A percentile compares a stretch with the other conserved stretches of the same genome.
These are phyloP conservation scores for Sphenostylis stenocarpa DNA, from an alignment of 306 rosid species.

Conservation along the genomic window DNA sequence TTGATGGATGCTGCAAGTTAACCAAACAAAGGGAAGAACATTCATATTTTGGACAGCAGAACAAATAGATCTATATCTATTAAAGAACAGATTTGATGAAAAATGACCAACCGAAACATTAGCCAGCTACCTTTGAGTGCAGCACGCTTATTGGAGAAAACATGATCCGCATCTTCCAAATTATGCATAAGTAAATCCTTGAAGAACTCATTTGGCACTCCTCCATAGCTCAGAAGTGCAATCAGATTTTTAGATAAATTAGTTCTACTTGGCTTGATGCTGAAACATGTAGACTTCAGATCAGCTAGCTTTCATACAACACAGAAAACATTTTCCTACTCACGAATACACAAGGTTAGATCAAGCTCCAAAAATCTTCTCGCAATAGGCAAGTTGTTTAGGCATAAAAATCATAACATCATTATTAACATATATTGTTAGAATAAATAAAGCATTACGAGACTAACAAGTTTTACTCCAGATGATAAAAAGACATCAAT, in stretches of 20 bases:
- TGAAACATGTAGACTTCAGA: conserved; percentile 42
- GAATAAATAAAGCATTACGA: conserved; percentile 7
- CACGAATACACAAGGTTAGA: neutral
- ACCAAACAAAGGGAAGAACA: neutral
- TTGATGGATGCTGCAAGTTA: conserved; percentile 50
- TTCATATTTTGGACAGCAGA: neutral
- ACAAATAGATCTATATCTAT: neutral
- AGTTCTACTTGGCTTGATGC: conserved; percentile 51
- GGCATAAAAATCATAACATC: conserved; percentile 3
- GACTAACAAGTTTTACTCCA: neutral
- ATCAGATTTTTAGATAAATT: conserved; percentile 57
- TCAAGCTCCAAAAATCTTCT: neutral
- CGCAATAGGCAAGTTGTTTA: neutral
- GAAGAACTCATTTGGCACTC: conserved; percentile 74
- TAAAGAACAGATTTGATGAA: neutral
- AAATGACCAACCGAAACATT: neutral
- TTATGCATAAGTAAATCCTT: conserved; percentile 47
- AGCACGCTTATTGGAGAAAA: conserved; percentile 51
- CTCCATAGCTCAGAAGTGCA: conserved; percentile 77
- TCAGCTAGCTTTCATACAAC: conserved; percentile 28
- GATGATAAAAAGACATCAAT: neutral
- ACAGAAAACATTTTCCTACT: conserved; percentile 7
- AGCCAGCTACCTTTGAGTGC: conserved; percentile 59
- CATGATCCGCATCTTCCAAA: conserved; percentile 43
- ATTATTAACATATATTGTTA: neutral